Conservation (phyloP, 345 rosid species). For the sweet orange (Citrus sinensis) region DNA sequence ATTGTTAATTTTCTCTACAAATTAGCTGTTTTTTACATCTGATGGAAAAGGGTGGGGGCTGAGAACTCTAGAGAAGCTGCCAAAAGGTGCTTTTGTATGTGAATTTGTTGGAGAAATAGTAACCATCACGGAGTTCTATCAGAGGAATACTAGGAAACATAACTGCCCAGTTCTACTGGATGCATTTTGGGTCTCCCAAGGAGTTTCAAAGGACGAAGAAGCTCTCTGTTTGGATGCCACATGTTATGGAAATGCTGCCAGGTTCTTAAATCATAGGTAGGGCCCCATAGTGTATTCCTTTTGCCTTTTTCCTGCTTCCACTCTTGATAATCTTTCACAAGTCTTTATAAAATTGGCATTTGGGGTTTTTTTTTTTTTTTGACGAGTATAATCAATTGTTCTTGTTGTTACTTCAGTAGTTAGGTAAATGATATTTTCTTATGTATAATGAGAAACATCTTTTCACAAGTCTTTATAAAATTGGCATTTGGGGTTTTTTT, state of each 20-base stretch:
- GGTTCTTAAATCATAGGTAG: slow-evolving; percentile 92
- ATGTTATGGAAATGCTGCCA: slow-evolving; percentile 71
- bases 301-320: not conserved
- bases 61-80: slow-evolving; percentile 58
- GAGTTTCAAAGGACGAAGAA: slow-evolving; percentile 47
- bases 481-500: not conserved
- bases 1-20: slow-evolving; percentile 5
- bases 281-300: not conserved
- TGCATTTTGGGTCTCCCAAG: slow-evolving; percentile 78
- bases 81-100: slow-evolving; percentile 79
- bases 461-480: not conserved
- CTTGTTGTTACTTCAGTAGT: not conserved
- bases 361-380: not conserved
- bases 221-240: slow-evolving; percentile 86
- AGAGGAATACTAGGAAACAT: slow-evolving; percentile 42
- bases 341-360: not conserved
- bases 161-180: slow-evolving; percentile 66
- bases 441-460: not conserved
- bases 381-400: not conserved
- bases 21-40: slow-evolving; percentile 62
- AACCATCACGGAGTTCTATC: slow-evolving; percentile 59
- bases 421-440: not conserved
- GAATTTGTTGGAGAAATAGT: slow-evolving; percentile 86
- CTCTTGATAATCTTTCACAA: not conserved
- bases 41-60: slow-evolving; percentile 92